Conservation (phyloP, 2,329 filamentous ascomycete species). For the Calonectria pauciramosa region DNA sequence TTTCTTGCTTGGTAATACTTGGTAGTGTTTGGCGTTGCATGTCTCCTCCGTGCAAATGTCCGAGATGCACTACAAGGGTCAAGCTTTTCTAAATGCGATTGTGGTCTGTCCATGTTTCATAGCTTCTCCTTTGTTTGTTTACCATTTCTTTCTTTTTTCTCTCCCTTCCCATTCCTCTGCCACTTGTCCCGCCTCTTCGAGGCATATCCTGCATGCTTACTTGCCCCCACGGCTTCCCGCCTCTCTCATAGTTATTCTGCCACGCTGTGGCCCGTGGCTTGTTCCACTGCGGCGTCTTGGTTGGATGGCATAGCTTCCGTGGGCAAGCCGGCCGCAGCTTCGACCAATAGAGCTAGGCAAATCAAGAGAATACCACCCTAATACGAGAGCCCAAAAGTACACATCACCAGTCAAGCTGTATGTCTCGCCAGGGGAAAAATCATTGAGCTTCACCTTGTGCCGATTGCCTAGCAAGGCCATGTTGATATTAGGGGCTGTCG, state of each 20-base stretch:
- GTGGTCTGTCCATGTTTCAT: background rate
- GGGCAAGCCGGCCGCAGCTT: background rate
- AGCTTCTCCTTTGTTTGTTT: background rate
- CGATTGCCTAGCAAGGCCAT: background rate
- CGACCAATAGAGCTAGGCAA: constrained; percentile 1
- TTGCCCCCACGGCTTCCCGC: background rate
- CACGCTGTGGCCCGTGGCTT: background rate
- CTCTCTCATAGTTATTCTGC: background rate
- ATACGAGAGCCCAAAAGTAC: constrained; percentile 9
- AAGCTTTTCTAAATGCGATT: background rate
- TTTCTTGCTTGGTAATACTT: background rate
- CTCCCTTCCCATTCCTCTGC: background rate
- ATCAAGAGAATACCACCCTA: background rate
- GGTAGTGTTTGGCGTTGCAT: background rate
- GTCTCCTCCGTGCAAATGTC: background rate
- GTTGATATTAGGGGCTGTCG: background rate
- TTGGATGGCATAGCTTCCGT: constrained; percentile 1
- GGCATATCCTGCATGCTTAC: background rate
- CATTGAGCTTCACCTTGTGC: background rate
- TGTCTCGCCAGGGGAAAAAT: background rate
- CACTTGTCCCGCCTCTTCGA: background rate
- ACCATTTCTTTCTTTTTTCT: background rate
- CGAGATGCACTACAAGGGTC: background rate
- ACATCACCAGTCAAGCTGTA: background rate
- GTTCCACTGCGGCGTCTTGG: constrained; percentile 1